Conservation (phyloP, 805 yeast genomes). For the Candida railenensis region DNA sequence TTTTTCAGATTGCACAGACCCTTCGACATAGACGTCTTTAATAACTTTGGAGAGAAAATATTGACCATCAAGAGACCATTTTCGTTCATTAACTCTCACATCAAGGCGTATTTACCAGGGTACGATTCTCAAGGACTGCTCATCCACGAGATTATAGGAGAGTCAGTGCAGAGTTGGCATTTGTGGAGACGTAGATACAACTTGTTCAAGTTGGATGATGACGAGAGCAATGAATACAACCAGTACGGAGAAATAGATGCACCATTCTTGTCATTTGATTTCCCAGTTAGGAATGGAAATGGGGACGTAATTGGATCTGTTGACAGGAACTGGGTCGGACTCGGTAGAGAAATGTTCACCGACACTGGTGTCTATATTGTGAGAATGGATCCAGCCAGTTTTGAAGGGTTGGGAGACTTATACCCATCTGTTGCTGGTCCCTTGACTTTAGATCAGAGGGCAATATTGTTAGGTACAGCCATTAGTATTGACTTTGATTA, state of each 20-base stretch:
- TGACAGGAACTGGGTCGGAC: conserved; percentile 92
- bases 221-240: conserved; percentile 44
- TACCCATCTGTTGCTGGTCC: conserved; percentile 53
- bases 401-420: conserved; percentile 53
- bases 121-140: conserved; percentile 32
- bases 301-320: conserved; percentile 70
- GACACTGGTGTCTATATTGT: conserved; percentile 92
- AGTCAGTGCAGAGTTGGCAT: conserved; percentile 92
- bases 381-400: conserved; percentile 74
- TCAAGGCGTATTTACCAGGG: conserved; percentile 68
- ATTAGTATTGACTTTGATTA: conserved; percentile 94
- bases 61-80: conserved; percentile 79
- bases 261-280: conserved; percentile 81
- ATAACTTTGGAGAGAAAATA: conserved; percentile 57
- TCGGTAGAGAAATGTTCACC: conserved; percentile 89
- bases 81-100: conserved; percentile 84
- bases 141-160: conserved; percentile 63
- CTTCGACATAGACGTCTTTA: conserved; percentile 69
- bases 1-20: conserved; percentile 85
- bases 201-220: conserved; percentile 55
- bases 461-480: conserved; percentile 82
- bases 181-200: conserved; percentile 89
- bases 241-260: conserved; percentile 91
- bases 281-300: conserved; percentile 64
- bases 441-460: conserved; percentile 77